Conservation (phyloP, 441 rosid species). For the Brassica hybrid region DNA sequence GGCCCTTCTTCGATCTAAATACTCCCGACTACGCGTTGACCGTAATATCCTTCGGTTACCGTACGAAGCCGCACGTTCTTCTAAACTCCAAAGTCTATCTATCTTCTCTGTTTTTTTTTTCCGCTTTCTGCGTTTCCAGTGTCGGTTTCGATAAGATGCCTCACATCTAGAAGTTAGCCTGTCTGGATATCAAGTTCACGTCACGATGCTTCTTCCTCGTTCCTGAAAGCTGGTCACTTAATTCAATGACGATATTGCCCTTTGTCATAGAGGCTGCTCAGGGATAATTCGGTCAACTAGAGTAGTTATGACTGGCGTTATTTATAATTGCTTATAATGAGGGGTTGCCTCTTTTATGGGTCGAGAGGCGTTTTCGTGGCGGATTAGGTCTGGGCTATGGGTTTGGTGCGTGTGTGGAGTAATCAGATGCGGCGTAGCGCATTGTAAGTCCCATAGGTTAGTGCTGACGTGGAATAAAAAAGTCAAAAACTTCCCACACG, state of each 20-base stretch:
- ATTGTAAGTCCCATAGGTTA: slow-evolving; percentile 14
- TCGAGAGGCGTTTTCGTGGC: slow-evolving; percentile 47
- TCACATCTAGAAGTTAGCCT: neutral
- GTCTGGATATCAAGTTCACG: slow-evolving; percentile 27
- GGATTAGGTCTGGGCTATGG: slow-evolving; percentile 41
- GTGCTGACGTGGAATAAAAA: slow-evolving; percentile 26
- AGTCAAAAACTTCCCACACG: slow-evolving; percentile 24
- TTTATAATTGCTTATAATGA: slow-evolving; percentile 36
- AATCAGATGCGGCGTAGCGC: slow-evolving; percentile 39
- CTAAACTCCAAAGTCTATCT: neutral
- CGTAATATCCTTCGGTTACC: neutral
- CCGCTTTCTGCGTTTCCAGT: slow-evolving; percentile 38
- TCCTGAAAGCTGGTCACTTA: slow-evolving; percentile 22
- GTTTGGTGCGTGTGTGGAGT: slow-evolving; percentile 38
- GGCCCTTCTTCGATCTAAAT: slow-evolving; percentile 24
- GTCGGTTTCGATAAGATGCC: slow-evolving; percentile 9
- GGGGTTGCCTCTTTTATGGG: slow-evolving; percentile 47
- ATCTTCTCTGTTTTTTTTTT: slow-evolving; percentile 28
- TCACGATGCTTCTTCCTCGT: slow-evolving; percentile 24
- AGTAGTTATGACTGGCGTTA: slow-evolving; percentile 46
- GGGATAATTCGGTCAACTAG: slow-evolving; percentile 28
- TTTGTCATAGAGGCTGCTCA: neutral
- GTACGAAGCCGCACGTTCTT: neutral
- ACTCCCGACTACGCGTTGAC: slow-evolving; percentile 36
- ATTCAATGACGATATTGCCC: slow-evolving; percentile 29